Evolutionary conservation across 2,329 filamentous ascomycete genomes (phyloP).

Genomic region (Didymella lethalis): DNA sequence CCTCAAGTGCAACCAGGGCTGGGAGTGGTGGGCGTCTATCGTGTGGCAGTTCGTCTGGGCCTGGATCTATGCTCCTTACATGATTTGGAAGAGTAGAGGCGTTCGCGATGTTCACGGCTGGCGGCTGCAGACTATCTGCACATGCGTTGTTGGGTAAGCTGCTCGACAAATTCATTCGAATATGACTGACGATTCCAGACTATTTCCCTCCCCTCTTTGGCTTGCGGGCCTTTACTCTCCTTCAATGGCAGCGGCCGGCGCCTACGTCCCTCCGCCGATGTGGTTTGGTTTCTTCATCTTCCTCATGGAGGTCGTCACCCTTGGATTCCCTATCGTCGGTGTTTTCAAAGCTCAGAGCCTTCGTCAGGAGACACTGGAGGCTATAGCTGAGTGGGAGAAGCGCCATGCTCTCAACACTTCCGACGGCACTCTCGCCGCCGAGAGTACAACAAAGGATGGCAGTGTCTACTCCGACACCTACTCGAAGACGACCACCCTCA

Average conservation of each 20-base stretch:
- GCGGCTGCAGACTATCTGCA: slow-evolving; percentile 46
- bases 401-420: slow-evolving; percentile 29
- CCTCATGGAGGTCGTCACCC: slow-evolving; percentile 42
- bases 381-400: slow-evolving; percentile 45
- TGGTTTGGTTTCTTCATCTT: slow-evolving; percentile 48
- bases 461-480: slow-evolving; percentile 26
- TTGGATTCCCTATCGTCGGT: slow-evolving; percentile 43
- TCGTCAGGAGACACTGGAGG: slow-evolving; percentile 44
- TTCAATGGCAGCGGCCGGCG: slow-evolving; percentile 37
- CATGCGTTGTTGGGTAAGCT: slow-evolving; percentile 44
- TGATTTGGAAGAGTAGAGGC: slow-evolving; percentile 45
- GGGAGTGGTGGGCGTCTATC: slow-evolving; percentile 50
- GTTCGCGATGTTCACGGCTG: slow-evolving; percentile 46
- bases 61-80: slow-evolving; percentile 48
- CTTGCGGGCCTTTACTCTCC: slow-evolving; percentile 45
- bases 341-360: slow-evolving; percentile 40
- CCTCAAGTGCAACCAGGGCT: slow-evolving; percentile 42
- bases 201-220: slow-evolving; percentile 47
- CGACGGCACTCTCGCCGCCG: slow-evolving; percentile 13
- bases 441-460: slow-evolving; percentile 23
- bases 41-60: slow-evolving; percentile 50
- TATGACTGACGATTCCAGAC: slow-evolving; percentile 22
- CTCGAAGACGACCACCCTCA: slow-evolving; percentile 31
- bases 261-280: slow-evolving; percentile 35
- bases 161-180: neutral